Conservation (phyloP, 1,284 basidiomycete species). For the Ustilago curta region DNA sequence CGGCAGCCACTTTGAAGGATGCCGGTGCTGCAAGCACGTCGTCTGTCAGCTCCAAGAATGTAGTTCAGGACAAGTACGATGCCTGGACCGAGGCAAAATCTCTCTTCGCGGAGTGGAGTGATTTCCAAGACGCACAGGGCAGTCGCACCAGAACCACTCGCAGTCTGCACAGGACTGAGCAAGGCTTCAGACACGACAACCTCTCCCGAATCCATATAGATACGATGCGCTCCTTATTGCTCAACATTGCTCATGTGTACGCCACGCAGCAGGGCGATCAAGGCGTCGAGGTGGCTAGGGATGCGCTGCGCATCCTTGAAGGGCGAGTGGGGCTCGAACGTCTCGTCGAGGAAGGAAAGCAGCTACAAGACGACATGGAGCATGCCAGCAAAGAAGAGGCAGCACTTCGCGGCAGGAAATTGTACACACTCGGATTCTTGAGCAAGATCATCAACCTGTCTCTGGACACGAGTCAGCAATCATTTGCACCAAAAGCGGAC, state of each 20-base stretch:
- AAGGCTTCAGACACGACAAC: neutral
- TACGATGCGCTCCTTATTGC: slow-evolving; percentile 13
- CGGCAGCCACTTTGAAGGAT: slow-evolving; percentile 5
- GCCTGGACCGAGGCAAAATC: slow-evolving; percentile 32
- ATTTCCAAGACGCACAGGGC: neutral
- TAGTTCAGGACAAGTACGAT: slow-evolving; percentile 10
- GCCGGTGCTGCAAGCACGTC: neutral
- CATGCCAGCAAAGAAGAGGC: slow-evolving; percentile 4
- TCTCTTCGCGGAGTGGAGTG: slow-evolving; percentile 23
- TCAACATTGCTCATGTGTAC: slow-evolving; percentile 16
- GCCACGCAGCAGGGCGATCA: slow-evolving; percentile 3
- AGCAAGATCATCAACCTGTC: slow-evolving; percentile 15
- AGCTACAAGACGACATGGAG: slow-evolving; percentile 3
- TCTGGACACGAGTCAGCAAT: slow-evolving; percentile 28
- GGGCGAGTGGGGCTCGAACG: slow-evolving; percentile 19
- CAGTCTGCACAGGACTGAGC: neutral
- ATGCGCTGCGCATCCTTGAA: slow-evolving; percentile 28
- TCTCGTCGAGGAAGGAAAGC: neutral
- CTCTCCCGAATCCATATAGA: slow-evolving; percentile 14
- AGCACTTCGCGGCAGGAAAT: slow-evolving; percentile 13
- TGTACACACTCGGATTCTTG: neutral
- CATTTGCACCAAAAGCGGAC: slow-evolving; percentile 32
- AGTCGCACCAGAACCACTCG: neutral
- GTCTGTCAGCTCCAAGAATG: neutral
- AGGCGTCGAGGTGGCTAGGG: slow-evolving; percentile 18